Evolutionary conservation across 805 yeast genomes (phyloP).

Genomic region (Maudiozyma serrabonitensis): DNA sequence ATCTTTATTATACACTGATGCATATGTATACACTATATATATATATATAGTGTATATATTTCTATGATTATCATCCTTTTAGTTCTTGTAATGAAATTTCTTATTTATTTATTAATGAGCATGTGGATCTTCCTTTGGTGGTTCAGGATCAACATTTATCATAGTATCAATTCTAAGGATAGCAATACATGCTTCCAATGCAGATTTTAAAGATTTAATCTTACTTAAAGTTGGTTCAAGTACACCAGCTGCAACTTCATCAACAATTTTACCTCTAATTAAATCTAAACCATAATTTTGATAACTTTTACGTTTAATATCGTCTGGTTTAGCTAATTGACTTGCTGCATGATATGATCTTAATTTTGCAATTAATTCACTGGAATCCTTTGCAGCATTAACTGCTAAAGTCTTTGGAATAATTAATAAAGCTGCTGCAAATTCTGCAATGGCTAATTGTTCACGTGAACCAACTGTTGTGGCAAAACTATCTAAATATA

Average conservation of each 20-base stretch:
- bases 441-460: constrained; percentile 95
- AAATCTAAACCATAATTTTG: constrained; percentile 89
- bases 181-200: constrained; percentile 96
- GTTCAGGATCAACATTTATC: constrained; percentile 96
- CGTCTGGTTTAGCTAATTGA: constrained; percentile 78
- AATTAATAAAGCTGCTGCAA: constrained; percentile 78
- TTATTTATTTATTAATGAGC: constrained; percentile 41
- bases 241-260: constrained; percentile 76
- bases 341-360: constrained; percentile 95
- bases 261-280: constrained; percentile 83
- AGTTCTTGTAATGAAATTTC: not conserved
- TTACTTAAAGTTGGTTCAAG: constrained; percentile 93
- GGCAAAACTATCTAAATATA: constrained; percentile 92
- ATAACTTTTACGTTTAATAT: constrained; percentile 73
- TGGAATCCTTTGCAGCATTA: constrained; percentile 95
- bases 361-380: constrained; percentile 88
- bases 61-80: not conserved
- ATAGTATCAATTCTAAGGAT: constrained; percentile 95
- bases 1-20: too few relatives aligned
- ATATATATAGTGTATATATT: not conserved
- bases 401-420: constrained; percentile 96
- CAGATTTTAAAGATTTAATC: constrained; percentile 85
- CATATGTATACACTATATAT: too few relatives aligned
- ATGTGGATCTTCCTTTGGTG: constrained; percentile 84
- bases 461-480: constrained; percentile 96